phyloP scores from a whole-genome alignment of 805 yeast genomes.

The Wickerhamomyces ciferrii region DNA sequence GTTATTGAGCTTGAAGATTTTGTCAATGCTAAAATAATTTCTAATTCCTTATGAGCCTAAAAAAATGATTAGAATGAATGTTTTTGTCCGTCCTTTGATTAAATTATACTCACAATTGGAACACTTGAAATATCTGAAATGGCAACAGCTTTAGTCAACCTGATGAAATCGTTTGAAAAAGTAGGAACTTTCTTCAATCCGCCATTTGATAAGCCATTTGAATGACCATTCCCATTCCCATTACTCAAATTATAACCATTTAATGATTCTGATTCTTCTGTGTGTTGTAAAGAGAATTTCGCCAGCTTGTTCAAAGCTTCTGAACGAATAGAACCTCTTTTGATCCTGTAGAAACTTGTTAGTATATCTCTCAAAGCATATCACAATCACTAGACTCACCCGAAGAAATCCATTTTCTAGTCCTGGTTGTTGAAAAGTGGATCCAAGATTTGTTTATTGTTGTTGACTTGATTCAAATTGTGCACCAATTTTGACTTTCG shows the following conservation, averaged over 20 bases:
- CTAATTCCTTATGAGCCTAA: slow-evolving; percentile 43
- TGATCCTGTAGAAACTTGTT: slow-evolving; percentile 10
- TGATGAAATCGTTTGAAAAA: slow-evolving; percentile 13
- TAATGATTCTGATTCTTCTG: neutral
- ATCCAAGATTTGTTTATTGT: too few species aligned
- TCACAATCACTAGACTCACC: slow-evolving; percentile 7
- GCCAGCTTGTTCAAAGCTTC: slow-evolving; percentile 21
- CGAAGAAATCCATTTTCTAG: slow-evolving; percentile 17
- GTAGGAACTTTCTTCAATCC: neutral
- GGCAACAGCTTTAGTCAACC: slow-evolving; percentile 12
- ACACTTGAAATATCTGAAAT: slow-evolving; percentile 13
- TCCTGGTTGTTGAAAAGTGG: neutral
- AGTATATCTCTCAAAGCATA: neutral
- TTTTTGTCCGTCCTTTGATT: too few species aligned
- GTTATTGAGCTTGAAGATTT: slow-evolving; percentile 28
- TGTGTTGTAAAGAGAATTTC: slow-evolving; percentile 10
- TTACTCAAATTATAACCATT: neutral
- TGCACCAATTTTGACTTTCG: neutral
- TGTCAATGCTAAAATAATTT: slow-evolving; percentile 44
- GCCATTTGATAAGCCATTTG: slow-evolving; percentile 2
- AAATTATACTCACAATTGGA: slow-evolving; percentile 11
- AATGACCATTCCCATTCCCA: slow-evolving; percentile 4
- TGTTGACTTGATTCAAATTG: too few species aligned
- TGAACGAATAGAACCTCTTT: slow-evolving; percentile 21
- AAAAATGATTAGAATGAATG: neutral